Evolutionary conservation across 2,329 filamentous ascomycete genomes (phyloP).

Genomic region (Beauveria australis): DNA sequence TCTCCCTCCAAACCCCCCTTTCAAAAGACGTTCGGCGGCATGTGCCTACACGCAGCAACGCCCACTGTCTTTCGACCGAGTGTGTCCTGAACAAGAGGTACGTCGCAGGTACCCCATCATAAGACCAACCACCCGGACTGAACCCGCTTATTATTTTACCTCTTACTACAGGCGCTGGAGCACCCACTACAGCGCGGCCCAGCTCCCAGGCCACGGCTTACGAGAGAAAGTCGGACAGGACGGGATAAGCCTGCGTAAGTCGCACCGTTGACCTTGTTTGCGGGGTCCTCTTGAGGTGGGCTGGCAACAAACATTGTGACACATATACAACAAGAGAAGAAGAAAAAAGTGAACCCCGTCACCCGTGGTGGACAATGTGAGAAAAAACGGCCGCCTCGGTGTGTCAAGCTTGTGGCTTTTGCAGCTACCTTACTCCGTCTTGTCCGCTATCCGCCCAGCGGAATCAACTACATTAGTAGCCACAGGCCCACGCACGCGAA

Average conservation of each 20-base stretch:
- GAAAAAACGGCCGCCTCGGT: background rate
- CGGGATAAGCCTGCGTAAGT: slow-evolving; percentile 10
- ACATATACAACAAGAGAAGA: background rate
- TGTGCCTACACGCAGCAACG: background rate
- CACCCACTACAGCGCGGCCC: background rate
- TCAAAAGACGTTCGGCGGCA: background rate
- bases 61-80: background rate
- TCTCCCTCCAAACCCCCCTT: background rate
- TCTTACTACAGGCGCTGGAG: slow-evolving; percentile 10
- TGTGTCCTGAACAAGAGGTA: background rate
- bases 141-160: slow-evolving; percentile 7
- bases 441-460: background rate
- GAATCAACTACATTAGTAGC: background rate
- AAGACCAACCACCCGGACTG: background rate
- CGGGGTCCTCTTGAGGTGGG: background rate
- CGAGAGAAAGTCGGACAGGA: slow-evolving; percentile 9
- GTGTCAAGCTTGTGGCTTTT: background rate
- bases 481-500: background rate
- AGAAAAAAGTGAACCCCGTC: background rate
- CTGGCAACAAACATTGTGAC: background rate
- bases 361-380: background rate
- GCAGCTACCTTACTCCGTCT: background rate
- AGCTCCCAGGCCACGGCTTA: slow-evolving; percentile 2
- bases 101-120: background rate
- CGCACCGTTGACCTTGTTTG: background rate